These are phyloP conservation scores for Colletotrichum melonis DNA, from an alignment of 2,329 filamentous ascomycete species.

Conservation along the genomic window DNA sequence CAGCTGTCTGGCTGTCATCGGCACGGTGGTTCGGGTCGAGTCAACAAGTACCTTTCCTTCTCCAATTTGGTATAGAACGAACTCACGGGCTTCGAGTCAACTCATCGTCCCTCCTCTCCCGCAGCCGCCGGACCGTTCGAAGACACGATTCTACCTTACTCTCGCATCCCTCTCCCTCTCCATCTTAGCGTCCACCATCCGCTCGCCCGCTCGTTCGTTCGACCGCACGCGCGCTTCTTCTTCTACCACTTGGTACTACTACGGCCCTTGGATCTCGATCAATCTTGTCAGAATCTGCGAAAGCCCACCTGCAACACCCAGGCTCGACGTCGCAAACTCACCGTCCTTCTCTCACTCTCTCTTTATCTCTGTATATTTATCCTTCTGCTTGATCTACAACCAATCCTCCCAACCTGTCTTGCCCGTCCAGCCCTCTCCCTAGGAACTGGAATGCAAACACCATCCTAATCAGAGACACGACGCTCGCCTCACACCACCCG, in stretches of 20 bases:
- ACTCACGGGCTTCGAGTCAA: conserved; percentile 10
- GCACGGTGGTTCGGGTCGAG: neutral
- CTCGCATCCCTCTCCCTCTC: neutral
- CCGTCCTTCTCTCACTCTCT: neutral
- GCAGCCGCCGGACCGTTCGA: neutral
- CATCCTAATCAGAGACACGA: conserved; percentile 24
- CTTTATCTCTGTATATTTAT: neutral
- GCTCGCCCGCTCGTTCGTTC: neutral
- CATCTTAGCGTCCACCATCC: neutral
- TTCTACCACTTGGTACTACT: neutral
- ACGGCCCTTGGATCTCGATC: neutral
- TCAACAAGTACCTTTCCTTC: neutral
- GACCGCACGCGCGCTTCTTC: neutral
- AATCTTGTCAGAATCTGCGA: neutral
- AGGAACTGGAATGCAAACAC: conserved; percentile 30
- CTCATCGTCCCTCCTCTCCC: neutral
- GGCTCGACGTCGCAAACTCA: neutral
- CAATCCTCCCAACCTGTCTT: neutral
- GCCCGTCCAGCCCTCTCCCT: conserved; percentile 8
- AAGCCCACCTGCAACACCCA: neutral
- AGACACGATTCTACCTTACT: neutral
- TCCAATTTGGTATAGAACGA: neutral
- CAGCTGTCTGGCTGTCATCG: neutral
- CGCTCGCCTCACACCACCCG: conserved; percentile 19
- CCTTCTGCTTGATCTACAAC: neutral